Conservation (phyloP, 768 basidiomycete species). For the Hebeloma cylindrosporum region DNA sequence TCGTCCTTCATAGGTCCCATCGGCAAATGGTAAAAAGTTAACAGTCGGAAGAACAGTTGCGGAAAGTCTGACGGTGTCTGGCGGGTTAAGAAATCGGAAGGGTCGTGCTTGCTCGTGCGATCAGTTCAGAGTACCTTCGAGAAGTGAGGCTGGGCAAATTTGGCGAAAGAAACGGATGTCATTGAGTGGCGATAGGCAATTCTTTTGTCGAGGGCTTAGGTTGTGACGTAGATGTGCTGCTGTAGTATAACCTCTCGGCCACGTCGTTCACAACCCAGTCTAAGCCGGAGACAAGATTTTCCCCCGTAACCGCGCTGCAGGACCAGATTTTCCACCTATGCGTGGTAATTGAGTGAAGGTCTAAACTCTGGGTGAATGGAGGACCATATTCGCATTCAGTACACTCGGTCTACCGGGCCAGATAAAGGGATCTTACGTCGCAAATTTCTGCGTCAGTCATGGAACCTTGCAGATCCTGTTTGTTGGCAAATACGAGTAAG, state of each 20-base stretch:
- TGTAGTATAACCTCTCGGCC: constrained; percentile 85
- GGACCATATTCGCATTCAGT: constrained; percentile 14
- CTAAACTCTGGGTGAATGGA: constrained; percentile 58
- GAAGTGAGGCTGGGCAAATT: constrained; percentile 7
- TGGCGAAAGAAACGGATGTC: too few relatives aligned
- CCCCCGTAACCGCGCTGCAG: constrained; percentile 91
- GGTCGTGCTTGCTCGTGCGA: background rate
- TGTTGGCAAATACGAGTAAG: constrained; percentile 94
- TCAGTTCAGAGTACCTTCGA: constrained; percentile 1
- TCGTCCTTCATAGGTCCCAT: constrained; percentile 6
- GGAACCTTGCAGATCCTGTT: constrained; percentile 91
- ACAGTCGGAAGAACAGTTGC: constrained; percentile 16
- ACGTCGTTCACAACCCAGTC: constrained; percentile 93
- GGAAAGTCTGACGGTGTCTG: constrained; percentile 15
- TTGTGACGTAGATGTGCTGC: constrained; percentile 41
- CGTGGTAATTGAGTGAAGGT: constrained; percentile 76
- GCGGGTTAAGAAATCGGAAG: constrained; percentile 6
- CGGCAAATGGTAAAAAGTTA: constrained; percentile 15
- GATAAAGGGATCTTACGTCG: constrained; percentile 54
- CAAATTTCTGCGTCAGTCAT: constrained; percentile 82
- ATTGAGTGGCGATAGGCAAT: too few relatives aligned
- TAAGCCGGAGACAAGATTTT: constrained; percentile 80
- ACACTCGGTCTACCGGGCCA: constrained; percentile 16
- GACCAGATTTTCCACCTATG: constrained; percentile 90
- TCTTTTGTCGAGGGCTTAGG: too few relatives aligned